A percentile compares a stretch with the other conserved stretches of the same genome.
These are phyloP conservation scores for Dimocarpus longan DNA, from an alignment of 345 rosid genomes.

Conservation along the genomic window DNA sequence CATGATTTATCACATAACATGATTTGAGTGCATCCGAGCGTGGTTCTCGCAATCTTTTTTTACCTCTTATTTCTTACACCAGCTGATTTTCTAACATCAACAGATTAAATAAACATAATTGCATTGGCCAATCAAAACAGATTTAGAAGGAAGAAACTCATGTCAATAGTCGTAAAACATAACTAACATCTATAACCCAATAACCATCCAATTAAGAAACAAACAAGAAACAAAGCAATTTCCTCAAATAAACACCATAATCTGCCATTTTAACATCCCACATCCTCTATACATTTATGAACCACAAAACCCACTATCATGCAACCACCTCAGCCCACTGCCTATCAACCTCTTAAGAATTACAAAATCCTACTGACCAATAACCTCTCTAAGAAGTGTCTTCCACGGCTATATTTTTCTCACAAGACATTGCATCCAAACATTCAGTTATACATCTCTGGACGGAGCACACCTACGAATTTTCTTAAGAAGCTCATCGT, in stretches of 20 bases:
- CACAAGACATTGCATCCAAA: slow-evolving; percentile 3
- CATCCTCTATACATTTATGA: slow-evolving; percentile 35
- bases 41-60: too few relatives aligned
- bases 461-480: slow-evolving; percentile 4
- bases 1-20: too few relatives aligned
- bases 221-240: neutral
- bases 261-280: slow-evolving; percentile 26
- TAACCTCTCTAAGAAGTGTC: slow-evolving; percentile 5
- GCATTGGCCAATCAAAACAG: slow-evolving; percentile 15
- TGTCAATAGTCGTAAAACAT: neutral
- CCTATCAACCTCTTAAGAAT: slow-evolving; percentile 3
- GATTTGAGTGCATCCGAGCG: too few relatives aligned
- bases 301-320: slow-evolving; percentile 12
- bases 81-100: too few relatives aligned
- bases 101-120: neutral
- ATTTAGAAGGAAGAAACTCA: slow-evolving; percentile 20
- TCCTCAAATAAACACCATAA: slow-evolving; percentile 6
- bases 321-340: slow-evolving; percentile 14
- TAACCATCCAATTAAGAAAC: neutral
- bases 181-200: neutral
- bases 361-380: slow-evolving; percentile 1
- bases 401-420: slow-evolving; percentile 1
- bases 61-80: too few relatives aligned
- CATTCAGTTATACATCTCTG: slow-evolving; percentile 2
- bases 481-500: slow-evolving; percentile 8